Evolutionary conservation across 345 rosid genomes (phyloP), one percentile per base, ranked within the genome.

Genomic region (Pistacia atlantica): DNA sequence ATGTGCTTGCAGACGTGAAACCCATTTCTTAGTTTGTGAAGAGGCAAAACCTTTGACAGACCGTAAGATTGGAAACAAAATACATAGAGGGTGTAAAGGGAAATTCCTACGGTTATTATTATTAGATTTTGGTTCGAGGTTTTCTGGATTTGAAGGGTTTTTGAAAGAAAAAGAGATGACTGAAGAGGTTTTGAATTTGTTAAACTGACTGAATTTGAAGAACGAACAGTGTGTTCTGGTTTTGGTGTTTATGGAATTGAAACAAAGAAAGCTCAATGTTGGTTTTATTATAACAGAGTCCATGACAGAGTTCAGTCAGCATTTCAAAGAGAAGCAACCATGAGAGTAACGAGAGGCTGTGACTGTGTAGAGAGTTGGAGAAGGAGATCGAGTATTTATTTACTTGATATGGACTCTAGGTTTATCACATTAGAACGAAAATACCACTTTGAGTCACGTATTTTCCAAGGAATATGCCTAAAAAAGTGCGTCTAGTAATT

Each of bases 11-110:
- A 84, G 64, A 59, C 80, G 66, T 4, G 90, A 87, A 76, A 77
- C 85, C 97, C 95, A 89, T 80, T 64, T 83, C 51, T 71, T 75
- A 25, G 87, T 74, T 18, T 82, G 92, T 11, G 88, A 86, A 35
- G 83, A 84, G 13, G 88, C 88, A 60, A 83, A 71, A 2, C 77
- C 77, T 79, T 78, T 87, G 46, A 92, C 66, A 5, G 81, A 81
- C 67, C 69, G 85, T 48, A 89, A 59, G 72, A 92, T 61, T 54
- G 88, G 89, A 22, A 79, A 78, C 54, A 87, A 49, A 48, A 83
- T 83, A 72, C 55, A 79, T 1, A 88, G 75, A 42, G 86, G 90
- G 76, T 85, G 83, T 25, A 72, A 11, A 31, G 65, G 56, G 42
- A 75, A 58, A 12, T 35, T 18, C 9, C 72, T 65, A 74, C 28